Base-by-base conservation (phyloP, 2,329 filamentous ascomycete genomes). In the Albifimbria verrucaria region DNA sequence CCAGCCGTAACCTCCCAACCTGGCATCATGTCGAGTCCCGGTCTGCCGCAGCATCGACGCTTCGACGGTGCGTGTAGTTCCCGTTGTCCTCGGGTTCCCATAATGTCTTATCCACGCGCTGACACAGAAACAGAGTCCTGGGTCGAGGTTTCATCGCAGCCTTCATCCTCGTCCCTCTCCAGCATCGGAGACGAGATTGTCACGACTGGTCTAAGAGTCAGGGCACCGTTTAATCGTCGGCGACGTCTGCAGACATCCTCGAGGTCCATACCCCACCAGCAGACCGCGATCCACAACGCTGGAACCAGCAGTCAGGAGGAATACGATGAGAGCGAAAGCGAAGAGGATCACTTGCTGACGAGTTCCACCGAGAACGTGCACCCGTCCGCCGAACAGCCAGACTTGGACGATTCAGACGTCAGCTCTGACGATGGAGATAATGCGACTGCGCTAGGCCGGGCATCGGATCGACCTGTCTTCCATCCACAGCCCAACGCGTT, bases 401-500 rank as follows among this genome's bases (percentile, higher is more conserved):
- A 39, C 5, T 68, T 73, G 48, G 67, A 72, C 41, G 78, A 80
- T 32, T 77, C 74, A 15, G 78, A 77, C 47, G 75, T 73, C 21
- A 75, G 76, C 50, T 74, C 75, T 25, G 79, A 78, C 39, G 67
- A 86, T 54, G 87, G 92, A 59, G 92, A 95, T 71, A 88, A 90
- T 60, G 85, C 85, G 3, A 97, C 92, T 1, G 91, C 92, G 1
- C 78, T 97, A 50, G 92, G 91, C 43, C 71, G 72, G 47, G 73
- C 72, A 17, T 77, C 81, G 9, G 80, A 83, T 56, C 71, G 74
- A 36, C 70, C 75, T 4, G 68, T 72, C 42, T 97, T 97, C 68
- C 88, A 87, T 21, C 93, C 93, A 10, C 91, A 96, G 64, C 92
- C 92, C 7, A 96, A 97, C 64, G 91, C 89, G 36, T 97, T 97